A percentile compares a stretch with the other conserved stretches of the same genome.
Conservation (phyloP, 1,284 basidiomycete genomes). For the Psilocybe mexicana region DNA sequence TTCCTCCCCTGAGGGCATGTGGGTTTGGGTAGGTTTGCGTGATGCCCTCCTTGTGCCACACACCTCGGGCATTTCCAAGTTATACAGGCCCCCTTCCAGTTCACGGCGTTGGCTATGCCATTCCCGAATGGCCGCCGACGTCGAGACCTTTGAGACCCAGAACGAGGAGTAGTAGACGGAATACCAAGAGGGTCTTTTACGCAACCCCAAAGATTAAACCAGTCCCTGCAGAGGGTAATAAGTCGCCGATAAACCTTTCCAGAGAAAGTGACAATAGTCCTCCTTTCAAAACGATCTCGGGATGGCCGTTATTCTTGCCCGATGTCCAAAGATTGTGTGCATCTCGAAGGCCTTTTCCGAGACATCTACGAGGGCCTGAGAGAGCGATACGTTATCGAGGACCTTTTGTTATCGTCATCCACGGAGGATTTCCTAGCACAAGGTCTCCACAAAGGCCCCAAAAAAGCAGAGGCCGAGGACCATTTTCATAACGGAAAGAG, state of each 20-base stretch:
- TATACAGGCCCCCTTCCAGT: background rate
- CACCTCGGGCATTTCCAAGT: background rate
- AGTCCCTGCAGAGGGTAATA: too few relatives aligned
- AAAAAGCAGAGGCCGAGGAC: background rate
- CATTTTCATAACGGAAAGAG: background rate
- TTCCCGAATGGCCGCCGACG: constrained; percentile 7
- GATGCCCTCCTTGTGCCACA: background rate
- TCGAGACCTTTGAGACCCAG: background rate
- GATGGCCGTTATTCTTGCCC: too few relatives aligned
- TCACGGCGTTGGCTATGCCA: background rate
- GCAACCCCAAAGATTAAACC: too few relatives aligned
- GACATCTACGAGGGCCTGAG: too few relatives aligned
- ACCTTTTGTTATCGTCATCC: too few relatives aligned
- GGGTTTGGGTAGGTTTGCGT: background rate
- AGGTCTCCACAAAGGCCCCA: background rate
- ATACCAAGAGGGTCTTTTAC: background rate
- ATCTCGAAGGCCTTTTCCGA: too few relatives aligned
- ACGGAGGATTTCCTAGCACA: too few relatives aligned
- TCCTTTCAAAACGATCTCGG: too few relatives aligned
- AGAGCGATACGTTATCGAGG: too few relatives aligned
- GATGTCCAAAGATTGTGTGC: too few relatives aligned
- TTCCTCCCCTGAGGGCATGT: constrained; percentile 1
- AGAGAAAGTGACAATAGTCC: too few relatives aligned
- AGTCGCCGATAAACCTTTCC: too few relatives aligned
- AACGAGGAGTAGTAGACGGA: background rate